A percentile compares a stretch with the other conserved stretches of the same genome.
These are phyloP conservation scores for Euphrasia confusa DNA, from an alignment of 257 asterid species.

Conservation along the genomic window DNA sequence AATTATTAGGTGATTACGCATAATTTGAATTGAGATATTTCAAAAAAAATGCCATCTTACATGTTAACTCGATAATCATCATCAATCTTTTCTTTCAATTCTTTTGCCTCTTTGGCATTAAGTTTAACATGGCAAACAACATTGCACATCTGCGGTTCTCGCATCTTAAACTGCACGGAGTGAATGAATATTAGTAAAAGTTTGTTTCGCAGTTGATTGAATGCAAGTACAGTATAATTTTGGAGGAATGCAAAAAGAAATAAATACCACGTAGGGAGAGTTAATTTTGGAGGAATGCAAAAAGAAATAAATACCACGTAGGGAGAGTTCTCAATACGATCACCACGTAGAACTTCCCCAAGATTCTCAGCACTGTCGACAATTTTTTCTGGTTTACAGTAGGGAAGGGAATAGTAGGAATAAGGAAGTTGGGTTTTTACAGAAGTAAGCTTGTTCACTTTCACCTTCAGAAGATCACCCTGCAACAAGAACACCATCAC, in stretches of 20 bases:
- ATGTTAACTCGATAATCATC: conserved; percentile 66
- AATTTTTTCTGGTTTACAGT: conserved; percentile 47
- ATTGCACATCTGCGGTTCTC: conserved; percentile 54
- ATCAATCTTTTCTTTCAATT: conserved; percentile 54
- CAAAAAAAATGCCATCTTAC: conserved; percentile 27
- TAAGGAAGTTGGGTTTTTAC: conserved; percentile 65
- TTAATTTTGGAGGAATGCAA: conserved; percentile 26
- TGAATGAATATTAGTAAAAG: conserved; percentile 23
- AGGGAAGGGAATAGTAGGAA: conserved; percentile 52
- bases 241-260: neutral
- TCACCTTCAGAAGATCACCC: conserved; percentile 59
- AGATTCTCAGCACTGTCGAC: conserved; percentile 66
- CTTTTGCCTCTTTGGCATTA: conserved; percentile 48
- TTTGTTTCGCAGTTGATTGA: neutral
- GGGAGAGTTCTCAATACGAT: conserved; percentile 70
- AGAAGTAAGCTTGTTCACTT: conserved; percentile 58
- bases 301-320: conserved; percentile 38
- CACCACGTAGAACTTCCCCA: conserved; percentile 73
- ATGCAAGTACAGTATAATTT: too few relatives aligned
- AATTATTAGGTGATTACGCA: conserved; percentile 17
- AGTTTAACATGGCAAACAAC: conserved; percentile 38
- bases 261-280: conserved; percentile 54
- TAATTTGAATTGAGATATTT: conserved; percentile 13
- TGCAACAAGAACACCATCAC: conserved; percentile 20
- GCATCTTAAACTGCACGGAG: conserved; percentile 52